Base-by-base conservation (phyloP, 805 yeast genomes). In the Candida andamanensis region DNA sequence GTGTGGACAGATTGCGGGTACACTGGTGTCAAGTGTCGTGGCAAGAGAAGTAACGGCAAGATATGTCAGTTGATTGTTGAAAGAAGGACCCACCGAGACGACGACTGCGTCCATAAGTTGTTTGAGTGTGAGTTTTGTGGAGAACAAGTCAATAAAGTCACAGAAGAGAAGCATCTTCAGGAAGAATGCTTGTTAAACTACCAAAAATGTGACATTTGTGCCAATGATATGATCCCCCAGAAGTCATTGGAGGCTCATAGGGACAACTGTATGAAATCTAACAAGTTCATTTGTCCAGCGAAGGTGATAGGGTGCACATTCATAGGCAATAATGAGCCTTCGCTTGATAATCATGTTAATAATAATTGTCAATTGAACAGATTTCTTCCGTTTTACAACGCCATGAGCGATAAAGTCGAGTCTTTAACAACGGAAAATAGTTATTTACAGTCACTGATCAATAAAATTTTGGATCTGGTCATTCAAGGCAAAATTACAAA, bases 401-500 rank as follows among this genome's bases (percentile, higher is more conserved):
- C 28, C 9, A 39, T 60, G 37, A 46, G 45, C 27, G 33, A 40
- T 3, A 54, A 54, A 33, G 35, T 72, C 1, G 42, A 44, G 3
- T 28, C 29, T 1, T 35, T 71, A 8, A 32, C 49, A 1, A 37
- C 40, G 3, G 74, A 71, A 27, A 73, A 72, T 40, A 35, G 32
- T 4, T 47, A 45, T 32, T 44, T 73, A 26, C 73, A 66, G 35
- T 41, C 54, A 11, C 76, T 72, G 42, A 50, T 73, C 26, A 60
- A 68, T 24, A 58, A 58, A 26, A 60, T 73, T 3, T 49, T 73
- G 38, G 69, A 68, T 42, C 63, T 72, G 19, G 56, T 72, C 4
- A 52, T 66, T 1, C 75, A 67, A 34, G 79, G 78, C 0, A 69
- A 62, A 41, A 50, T 72, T 14, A 65, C 74, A 1, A 73, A 72